Evolutionary conservation across 2,329 filamentous ascomycete genomes (phyloP).

Genomic region (Orbilia blumenaviensis): DNA sequence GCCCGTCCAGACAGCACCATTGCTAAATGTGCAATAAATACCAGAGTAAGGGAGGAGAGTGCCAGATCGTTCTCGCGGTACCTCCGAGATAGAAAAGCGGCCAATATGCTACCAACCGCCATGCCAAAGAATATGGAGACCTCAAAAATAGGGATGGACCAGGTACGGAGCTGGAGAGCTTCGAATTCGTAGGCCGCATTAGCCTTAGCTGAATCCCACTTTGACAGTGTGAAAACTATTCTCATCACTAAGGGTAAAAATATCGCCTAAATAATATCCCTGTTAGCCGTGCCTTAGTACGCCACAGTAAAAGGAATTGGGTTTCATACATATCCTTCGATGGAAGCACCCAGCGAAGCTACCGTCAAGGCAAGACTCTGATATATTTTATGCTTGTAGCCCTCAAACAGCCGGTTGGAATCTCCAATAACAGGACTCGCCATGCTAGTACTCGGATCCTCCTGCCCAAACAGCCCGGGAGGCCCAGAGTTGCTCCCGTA

Average conservation of each 20-base stretch:
- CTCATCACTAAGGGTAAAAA: constrained; percentile 7
- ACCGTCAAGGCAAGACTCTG: neutral
- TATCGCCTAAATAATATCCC: neutral
- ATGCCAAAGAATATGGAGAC: constrained; percentile 26
- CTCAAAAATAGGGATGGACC: neutral
- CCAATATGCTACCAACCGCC: constrained; percentile 19
- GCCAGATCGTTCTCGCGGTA: constrained; percentile 14
- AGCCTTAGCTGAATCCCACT: neutral
- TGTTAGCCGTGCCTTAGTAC: neutral
- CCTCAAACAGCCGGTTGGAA: neutral
- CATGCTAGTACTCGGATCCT: constrained; percentile 12
- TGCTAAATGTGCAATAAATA: constrained; percentile 64
- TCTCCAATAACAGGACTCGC: constrained; percentile 22
- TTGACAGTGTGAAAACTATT: neutral
- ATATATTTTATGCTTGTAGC: neutral
- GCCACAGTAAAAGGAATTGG: neutral
- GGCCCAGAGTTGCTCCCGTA: neutral
- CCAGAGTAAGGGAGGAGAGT: constrained; percentile 55
- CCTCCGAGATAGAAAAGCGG: neutral
- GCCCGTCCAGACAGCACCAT: constrained; percentile 63
- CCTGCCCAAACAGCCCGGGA: neutral
- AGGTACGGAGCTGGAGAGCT: neutral
- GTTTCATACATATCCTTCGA: constrained; percentile 41
- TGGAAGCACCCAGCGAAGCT: neutral
- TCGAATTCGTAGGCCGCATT: neutral